Evolutionary conservation across 495 filamentous ascomycete genomes (phyloP), one percentile per base, ranked within the genome.

Genomic region (Amphirosellinia nigrospora): DNA sequence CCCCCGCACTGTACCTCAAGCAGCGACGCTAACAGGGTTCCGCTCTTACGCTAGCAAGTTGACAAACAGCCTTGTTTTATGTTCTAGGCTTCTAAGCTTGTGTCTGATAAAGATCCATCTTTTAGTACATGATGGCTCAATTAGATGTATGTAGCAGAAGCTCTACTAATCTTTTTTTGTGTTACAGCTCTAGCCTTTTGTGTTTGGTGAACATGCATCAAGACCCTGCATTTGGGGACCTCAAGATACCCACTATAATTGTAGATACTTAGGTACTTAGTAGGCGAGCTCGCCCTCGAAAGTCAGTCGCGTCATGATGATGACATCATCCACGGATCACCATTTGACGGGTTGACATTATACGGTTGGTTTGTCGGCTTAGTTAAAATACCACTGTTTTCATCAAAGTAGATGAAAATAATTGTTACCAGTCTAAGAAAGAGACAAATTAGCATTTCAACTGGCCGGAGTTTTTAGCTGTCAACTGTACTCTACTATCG

Each of bases 251-350:
- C 41, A n/a, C n/a, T 36, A 36, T 36, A 36, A 7, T n/a, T n/a
- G 34, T 36, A 36, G 3, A 2, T 45, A 45, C 5, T 16, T 19
- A 56, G 28, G 53, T 56, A 34, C 53, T 15, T 6, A 26, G n/a
- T 15, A 59, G 13, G 7, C 32, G 34, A 59, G 32, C n/a, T n/a
- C 28, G 10, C 8, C 28, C 30, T 3, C 53, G 16, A 38, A 48
- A 23, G 43, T 9, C 26, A 32, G 66, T 45, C 19, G 66, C 66
- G 58, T 69, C 66, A 69, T 68, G 19, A 62, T 69, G 48, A 69
- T 69, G 71, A 61, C 75, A 75, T 77, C 70, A 67, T 73, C 50
- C 41, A 46, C 21, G 34, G 6, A 68, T 68, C 41, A 68, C 55
- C 30, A 55, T 66, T 7, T 32, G 34, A 5, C 19, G 34, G 23